A percentile compares a stretch with the other conserved stretches of the same genome.
phyloP scores from a whole-genome alignment of 169 alveolate species.

The Eimeria acervulina region DNA sequence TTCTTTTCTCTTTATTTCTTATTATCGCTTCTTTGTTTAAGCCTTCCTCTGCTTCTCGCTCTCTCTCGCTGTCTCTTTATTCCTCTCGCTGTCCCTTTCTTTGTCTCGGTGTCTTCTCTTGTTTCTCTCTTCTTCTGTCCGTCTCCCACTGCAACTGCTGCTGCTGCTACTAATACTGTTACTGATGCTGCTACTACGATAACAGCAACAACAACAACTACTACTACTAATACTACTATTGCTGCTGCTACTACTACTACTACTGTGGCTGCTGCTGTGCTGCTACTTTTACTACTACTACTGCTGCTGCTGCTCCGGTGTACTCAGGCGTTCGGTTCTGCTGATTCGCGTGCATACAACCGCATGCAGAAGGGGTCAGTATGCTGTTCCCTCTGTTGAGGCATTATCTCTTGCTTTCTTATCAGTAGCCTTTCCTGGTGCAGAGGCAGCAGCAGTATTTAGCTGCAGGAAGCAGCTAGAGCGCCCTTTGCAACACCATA shows the following conservation, averaged over 20 bases:
- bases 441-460: neutral
- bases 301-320: too few relatives aligned
- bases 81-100: too few relatives aligned
- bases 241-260: neutral
- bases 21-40: too few relatives aligned
- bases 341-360: conserved; percentile 8
- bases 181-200: neutral
- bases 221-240: neutral
- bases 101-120: too few relatives aligned
- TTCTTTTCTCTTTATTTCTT: too few relatives aligned
- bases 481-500: neutral
- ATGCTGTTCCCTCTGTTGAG: neutral
- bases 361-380: neutral
- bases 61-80: too few relatives aligned
- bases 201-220: neutral
- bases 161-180: neutral
- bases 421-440: neutral
- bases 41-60: too few relatives aligned
- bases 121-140: neutral
- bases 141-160: neutral
- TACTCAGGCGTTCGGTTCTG: neutral
- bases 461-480: conserved; percentile 6
- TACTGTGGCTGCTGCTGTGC: too few relatives aligned
- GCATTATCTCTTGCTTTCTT: neutral
- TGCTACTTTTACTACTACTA: too few relatives aligned